Evolutionary conservation across 1,284 basidiomycete genomes (phyloP), one percentile per base, ranked within the genome.

Genomic region (Singerocomus rubriflavus): DNA sequence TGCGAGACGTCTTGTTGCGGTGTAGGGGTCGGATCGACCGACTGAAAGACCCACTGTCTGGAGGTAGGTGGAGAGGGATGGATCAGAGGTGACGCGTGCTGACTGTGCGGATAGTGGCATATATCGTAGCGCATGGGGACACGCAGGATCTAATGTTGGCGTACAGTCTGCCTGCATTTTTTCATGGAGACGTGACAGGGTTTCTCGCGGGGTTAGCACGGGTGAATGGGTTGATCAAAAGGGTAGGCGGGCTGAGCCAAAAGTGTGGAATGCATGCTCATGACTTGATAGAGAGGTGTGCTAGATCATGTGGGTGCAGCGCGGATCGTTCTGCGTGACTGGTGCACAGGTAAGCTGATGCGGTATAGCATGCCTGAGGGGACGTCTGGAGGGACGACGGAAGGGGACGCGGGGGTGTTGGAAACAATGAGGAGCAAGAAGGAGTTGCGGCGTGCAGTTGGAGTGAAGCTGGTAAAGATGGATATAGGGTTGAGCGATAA

Each of bases 201-300:
- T 95, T 98, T 78, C 76, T 98, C 34, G 80, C 88, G 33, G 84
- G 85, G 46, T 75, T 98, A 32, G 93, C 95, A 2, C 84, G 94
- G 36, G 78, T 86, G 12, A 79, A 84, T 51, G 85, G 87, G 45
- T 77, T 93, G 31, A 73, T 94, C n/a, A 91, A 87, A 71, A 94
- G 90, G 79, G 89, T 87, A 50, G 46, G 75, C 56, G 8, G 14
- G 29, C 21, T 17, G 36, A 44, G 6, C 12, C 16, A 17, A 21
- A 40, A 42, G 31, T 30, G 38, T 27, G 35, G 36, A 27, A 29
- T 38, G 14, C 12, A 39, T 53, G 35, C 52, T 54, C 38, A 60
- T 26, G 43, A 35, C 48, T 51, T 52, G 61, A 63, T 68, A 91
- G 82, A 85, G 82, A 58, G 92, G 91, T 45, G 78, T 83, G 39